Evolutionary conservation across 805 yeast genomes (phyloP).

Genomic region (Lipomyces lipofer): DNA sequence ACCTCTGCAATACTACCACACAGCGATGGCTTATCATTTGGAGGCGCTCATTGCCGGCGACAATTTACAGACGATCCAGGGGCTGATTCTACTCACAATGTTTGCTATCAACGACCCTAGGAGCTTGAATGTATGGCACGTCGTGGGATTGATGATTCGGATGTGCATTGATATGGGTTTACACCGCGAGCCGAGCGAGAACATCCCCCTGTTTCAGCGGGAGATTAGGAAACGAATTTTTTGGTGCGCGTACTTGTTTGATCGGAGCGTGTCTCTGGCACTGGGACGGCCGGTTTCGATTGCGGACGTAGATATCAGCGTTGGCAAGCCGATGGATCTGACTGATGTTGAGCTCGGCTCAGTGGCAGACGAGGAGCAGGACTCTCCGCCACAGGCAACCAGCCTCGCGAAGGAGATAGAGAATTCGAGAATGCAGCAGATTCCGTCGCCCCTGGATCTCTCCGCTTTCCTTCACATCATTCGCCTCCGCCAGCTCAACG

Average conservation of each 20-base stretch:
- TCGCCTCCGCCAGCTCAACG: constrained; percentile 68
- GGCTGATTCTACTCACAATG: constrained; percentile 13
- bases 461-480: constrained; percentile 64
- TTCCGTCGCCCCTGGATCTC: constrained; percentile 57
- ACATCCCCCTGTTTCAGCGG: constrained; percentile 64
- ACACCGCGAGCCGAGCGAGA: constrained; percentile 12
- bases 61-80: constrained; percentile 18
- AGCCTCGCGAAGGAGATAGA: background rate
- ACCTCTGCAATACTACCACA: constrained; percentile 17
- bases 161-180: constrained; percentile 22
- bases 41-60: constrained; percentile 16
- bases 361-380: constrained; percentile 8
- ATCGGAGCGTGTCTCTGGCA: constrained; percentile 77
- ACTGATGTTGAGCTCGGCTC: constrained; percentile 37
- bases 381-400: constrained; percentile 6
- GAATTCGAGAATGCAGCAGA: constrained; percentile 5
- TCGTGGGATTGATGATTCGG: constrained; percentile 18
- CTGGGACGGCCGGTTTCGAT: constrained; percentile 83
- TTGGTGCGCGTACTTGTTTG: constrained; percentile 80
- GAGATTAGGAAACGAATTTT: constrained; percentile 79
- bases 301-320: constrained; percentile 72
- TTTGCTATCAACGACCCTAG: constrained; percentile 18
- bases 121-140: constrained; percentile 21
- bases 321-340: constrained; percentile 67
- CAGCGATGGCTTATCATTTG: constrained; percentile 15